Evolutionary conservation across 176 grass and related monocot species (phyloP).

Genomic region (Aegilops sharonensis): DNA sequence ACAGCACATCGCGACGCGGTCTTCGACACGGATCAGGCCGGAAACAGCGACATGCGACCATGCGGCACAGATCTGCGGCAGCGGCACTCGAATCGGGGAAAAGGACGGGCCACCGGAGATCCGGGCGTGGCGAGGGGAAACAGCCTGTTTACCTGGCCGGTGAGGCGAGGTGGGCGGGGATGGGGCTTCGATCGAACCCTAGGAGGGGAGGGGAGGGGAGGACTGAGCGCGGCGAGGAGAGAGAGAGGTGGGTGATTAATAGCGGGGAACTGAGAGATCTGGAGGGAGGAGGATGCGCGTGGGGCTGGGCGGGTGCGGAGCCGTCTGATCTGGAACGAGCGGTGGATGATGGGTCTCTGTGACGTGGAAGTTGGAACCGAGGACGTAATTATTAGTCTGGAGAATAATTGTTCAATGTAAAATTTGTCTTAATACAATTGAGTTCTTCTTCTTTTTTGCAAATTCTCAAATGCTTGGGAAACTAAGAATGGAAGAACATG

Average conservation of each 20-base stretch:
- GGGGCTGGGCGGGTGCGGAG: neutral
- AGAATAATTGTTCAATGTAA: too few species aligned
- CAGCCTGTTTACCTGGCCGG: neutral
- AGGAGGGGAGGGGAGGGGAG: neutral
- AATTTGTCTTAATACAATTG: too few species aligned
- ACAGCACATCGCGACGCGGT: neutral
- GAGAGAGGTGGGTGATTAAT: neutral
- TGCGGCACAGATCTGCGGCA: conserved; percentile 16
- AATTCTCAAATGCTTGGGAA: too few species aligned
- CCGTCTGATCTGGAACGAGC: conserved; percentile 21
- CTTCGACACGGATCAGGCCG: neutral
- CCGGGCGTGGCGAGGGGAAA: neutral
- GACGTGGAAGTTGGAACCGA: conserved; percentile 18
- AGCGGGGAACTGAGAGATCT: neutral
- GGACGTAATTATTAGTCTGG: neutral
- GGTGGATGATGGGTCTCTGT: neutral
- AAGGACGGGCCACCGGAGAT: neutral
- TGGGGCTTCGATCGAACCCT: conserved; percentile 23
- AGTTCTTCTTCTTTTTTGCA: too few species aligned
- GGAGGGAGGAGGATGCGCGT: neutral
- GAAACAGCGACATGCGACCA: neutral
- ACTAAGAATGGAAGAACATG: too few species aligned
- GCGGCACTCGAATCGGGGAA: neutral
- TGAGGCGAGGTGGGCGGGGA: neutral
- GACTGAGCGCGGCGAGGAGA: neutral